A percentile compares a stretch with the other conserved stretches of the same genome.
phyloP scores from a whole-genome alignment of 2,329 filamentous ascomycete species.

The Sclerotinia spermophila region DNA sequence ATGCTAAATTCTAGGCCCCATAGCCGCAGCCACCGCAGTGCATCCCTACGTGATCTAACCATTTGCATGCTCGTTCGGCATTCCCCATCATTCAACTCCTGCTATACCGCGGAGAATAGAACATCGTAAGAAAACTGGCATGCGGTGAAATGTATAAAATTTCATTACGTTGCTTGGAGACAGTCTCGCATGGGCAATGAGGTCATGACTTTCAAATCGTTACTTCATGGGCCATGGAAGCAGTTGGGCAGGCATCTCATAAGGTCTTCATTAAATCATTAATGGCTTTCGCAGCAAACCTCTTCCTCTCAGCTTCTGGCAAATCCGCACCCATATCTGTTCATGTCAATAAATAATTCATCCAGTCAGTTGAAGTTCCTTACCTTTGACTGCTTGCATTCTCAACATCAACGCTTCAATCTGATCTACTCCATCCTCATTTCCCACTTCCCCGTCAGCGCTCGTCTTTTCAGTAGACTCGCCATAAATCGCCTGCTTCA shows the following conservation, averaged over 20 bases:
- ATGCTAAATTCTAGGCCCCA: neutral
- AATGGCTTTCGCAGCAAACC: constrained; percentile 58
- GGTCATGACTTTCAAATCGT: neutral
- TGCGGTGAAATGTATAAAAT: neutral
- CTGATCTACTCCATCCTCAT: constrained; percentile 49
- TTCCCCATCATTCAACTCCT: neutral
- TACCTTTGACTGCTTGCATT: constrained; percentile 52
- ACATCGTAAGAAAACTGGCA: neutral
- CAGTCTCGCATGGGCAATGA: neutral
- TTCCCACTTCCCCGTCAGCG: constrained; percentile 33
- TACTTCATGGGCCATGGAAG: neutral
- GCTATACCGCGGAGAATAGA: neutral
- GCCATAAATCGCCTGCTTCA: constrained; percentile 39
- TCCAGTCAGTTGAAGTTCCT: neutral
- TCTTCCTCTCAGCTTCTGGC: constrained; percentile 57
- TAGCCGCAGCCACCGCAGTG: neutral
- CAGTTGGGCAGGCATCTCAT: constrained; percentile 12
- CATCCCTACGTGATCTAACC: neutral
- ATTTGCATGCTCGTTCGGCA: neutral
- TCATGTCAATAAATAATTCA: constrained; percentile 20
- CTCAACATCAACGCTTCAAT: constrained; percentile 62
- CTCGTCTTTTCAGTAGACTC: constrained; percentile 21
- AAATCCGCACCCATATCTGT: constrained; percentile 57
- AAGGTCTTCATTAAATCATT: constrained; percentile 57
- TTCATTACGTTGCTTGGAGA: neutral